Base-by-base conservation (phyloP, 768 basidiomycete genomes). In the Suillus fuscotomentosus region DNA sequence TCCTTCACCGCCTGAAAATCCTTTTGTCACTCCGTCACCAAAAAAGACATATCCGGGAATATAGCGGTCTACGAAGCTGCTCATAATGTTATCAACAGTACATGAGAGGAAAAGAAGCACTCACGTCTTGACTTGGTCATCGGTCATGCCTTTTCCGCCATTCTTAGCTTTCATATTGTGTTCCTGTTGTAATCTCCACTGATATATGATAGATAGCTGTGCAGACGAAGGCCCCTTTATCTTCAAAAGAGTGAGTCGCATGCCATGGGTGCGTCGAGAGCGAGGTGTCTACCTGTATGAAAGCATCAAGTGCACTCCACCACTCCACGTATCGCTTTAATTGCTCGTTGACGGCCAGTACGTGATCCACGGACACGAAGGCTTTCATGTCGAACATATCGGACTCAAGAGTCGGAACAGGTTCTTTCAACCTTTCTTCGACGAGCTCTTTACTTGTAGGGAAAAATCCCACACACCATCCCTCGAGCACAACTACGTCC, bases 31-130 rank as follows among this genome's bases (percentile, higher is more conserved):
- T 13, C 88, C 86, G 24, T 86, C 85, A 4, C 83, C 86, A 71
- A 92, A 98, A 72, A 96, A 90, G 65, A 97, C 87, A 71, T 97
- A 98, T 3, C 91, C 93, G 1, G 95, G 95, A 69, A 98, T 95
- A 75, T 97, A 97, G 5, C 96, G 88, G 75, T 95, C 91, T 7
- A 96, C 87, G 72, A 97, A 97, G 42, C 91, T 94, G 71, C 42
- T 31, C 48, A 36, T 24, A 6, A 61, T 24, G 60, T 63, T 45
- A 66, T 54, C 9, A 9, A 47, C 7, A 42, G 39, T 9, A 39
- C 20, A 27, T 38, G 41, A 57, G 60, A 47, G 70, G 64, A 63
- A 63, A 60, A 47, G 54, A 50, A 59, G 50, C 60, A 72, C 75
- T 53, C 67, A 82, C 83, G 79, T 71, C 70, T 87, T 88, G 69